Base-by-base conservation (phyloP, 345 rosid species). In the Brassica juncea region DNA sequence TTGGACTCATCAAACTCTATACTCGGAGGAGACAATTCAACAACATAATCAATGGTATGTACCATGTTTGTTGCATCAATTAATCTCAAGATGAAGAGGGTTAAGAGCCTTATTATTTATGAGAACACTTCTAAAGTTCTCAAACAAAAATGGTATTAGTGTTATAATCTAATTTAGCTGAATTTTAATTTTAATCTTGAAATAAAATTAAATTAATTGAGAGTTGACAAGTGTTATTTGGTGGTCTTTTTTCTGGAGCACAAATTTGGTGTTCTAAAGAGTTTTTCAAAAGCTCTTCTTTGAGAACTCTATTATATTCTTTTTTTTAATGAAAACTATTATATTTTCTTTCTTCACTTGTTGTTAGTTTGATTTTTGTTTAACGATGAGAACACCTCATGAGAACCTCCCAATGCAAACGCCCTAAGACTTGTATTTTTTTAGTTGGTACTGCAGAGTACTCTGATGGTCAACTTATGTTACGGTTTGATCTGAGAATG, bases 361-460 rank as follows among this genome's bases (percentile, higher is more conserved):
- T 42, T 42, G 49, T 42, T 42, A 42, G n/a, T 42, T 42, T 42
- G 49, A 42, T 42, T 37, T 37, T 42, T 42, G 49, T 42, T 42
- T 34, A 34, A 34, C 49, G 49, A 14, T 42, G 49, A 42, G 49
- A 42, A 42, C 49, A 42, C 49, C 9, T 42, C n/a, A 42, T 42
- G 12, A 42, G 44, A 42, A 42, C 49, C 14, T 10, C 49, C 49
- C 49, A 11, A 47, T 47, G 49, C 49, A 42, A 42, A 42, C 14
- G 49, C 12, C 49, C 49, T 58, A 9, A 58, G n/a, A 58, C 28
- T 65, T 65, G 2, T 14, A 14, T 62, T 23, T 47, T 59, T 72
- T 72, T 72, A 59, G 66, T 27, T 61, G 66, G 66, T 61, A 61
- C 32, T 28, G 66, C 66, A 61, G 66, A 61, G 16, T 61, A 28